Conservation (phyloP, 2,329 filamentous ascomycete genomes). For the Aspergillus calidoustus region DNA sequence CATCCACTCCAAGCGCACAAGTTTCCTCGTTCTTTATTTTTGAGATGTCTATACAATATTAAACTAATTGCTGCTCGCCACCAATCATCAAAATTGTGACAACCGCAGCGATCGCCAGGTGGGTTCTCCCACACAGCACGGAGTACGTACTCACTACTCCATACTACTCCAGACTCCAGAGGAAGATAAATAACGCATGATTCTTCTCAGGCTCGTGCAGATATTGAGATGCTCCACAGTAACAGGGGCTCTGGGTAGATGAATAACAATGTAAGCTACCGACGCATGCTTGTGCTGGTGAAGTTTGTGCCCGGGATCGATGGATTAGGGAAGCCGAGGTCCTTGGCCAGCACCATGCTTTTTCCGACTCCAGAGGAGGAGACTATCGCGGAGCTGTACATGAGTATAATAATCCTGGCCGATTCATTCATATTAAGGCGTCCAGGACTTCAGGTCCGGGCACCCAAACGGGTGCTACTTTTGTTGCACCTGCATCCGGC, state of each 20-base stretch:
- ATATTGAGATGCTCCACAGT: not conserved
- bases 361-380: not conserved
- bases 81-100: too few species aligned
- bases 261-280: not conserved
- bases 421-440: not conserved
- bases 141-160: not conserved
- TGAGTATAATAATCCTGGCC: not conserved
- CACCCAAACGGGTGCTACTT: not conserved
- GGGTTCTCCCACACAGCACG: too few species aligned
- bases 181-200: not conserved
- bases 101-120: too few species aligned
- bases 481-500: not conserved
- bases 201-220: not conserved
- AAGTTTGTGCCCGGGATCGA: constrained; percentile 14
- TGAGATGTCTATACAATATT: not conserved
- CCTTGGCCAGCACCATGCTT: not conserved
- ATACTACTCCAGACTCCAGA: too few species aligned
- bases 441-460: not conserved
- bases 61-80: not conserved
- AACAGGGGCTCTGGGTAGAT: not conserved
- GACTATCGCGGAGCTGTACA: not conserved
- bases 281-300: not conserved
- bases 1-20: not conserved
- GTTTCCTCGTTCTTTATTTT: not conserved
- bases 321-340: constrained; percentile 27